Evolutionary conservation across 1,284 basidiomycete species (phyloP), one percentile per base, ranked within the genome.

Genomic region (Albatrellus sp.): DNA sequence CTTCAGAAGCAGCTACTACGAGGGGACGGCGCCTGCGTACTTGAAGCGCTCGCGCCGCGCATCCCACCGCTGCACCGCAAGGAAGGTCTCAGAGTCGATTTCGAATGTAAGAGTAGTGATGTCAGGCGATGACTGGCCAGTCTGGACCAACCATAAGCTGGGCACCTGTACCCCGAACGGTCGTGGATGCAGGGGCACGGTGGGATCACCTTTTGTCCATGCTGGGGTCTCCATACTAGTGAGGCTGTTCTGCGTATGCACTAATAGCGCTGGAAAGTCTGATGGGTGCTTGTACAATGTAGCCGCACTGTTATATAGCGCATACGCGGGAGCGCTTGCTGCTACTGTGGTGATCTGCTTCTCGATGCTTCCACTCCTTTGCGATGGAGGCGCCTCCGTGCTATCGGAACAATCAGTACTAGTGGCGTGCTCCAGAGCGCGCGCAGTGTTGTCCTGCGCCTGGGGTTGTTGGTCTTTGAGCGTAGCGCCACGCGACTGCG

Each of bases 101-200:
- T 57, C 50, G 50, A 71, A 66, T 7, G 52, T 48, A 37, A 58
- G 48, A 19, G 57, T 55, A 17, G 61, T 24, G 8, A 67, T 55
- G 37, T 54, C 52, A 3, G 63, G 36, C 4, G 47, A 40, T 2
- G 48, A 33, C 13, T 55, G 52, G 2, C 69, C 68, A 0, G 54
- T 48, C 40, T 56, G 58, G n/a, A 56, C 57, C n/a, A 60, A 53
- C 68, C 68, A 72, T 0, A 69, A 40, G 2, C 65, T 65, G 9
- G 69, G 68, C 13, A 69, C 60, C 38, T 48, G 50, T 51, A 32
- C 9, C 28, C 37, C 28, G 6, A 19, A 19, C 13, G 24, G 20
- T 14, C 34, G 40, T 10, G 42, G 37, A 4, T 29, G 30, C 19
- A 41, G 17, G 9, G 45, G 17, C 14, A 20, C 16, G 20, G 38